Conservation (phyloP, 345 rosid species). For the Alliaria petiolata region DNA sequence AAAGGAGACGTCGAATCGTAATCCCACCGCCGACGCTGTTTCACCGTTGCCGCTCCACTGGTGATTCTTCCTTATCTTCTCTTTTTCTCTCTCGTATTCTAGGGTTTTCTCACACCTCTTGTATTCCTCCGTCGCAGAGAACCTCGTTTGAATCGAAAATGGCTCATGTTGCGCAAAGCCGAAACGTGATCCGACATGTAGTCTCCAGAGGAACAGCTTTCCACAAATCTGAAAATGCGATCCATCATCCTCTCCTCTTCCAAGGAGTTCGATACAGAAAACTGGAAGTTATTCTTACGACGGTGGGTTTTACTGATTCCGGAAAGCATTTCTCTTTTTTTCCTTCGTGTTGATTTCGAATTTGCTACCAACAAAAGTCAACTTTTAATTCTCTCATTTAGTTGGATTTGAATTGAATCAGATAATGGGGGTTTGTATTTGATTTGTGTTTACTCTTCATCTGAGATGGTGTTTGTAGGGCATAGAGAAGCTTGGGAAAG, state of each 20-base stretch:
- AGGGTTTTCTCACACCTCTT: not conserved
- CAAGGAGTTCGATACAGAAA: conserved; percentile 82
- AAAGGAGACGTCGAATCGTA: not conserved
- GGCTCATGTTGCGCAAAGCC: conserved; percentile 25
- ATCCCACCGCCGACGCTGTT: conserved; percentile 10
- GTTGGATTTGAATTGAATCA: not conserved
- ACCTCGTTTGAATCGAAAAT: too few relatives aligned
- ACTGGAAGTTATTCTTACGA: conserved; percentile 86
- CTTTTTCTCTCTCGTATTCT: not conserved
- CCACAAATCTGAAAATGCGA: conserved; percentile 35
- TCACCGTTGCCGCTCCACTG: not conserved
- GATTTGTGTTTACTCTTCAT: not conserved
- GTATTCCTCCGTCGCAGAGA: not conserved
- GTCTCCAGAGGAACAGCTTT: conserved; percentile 18
- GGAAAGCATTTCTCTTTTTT: not conserved
- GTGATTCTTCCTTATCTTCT: not conserved
- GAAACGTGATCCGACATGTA: conserved; percentile 31
- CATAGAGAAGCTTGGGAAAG: conserved; percentile 92
- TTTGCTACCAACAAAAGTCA: not conserved
- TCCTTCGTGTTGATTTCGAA: too few relatives aligned
- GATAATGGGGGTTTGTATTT: not conserved
- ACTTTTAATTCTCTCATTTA: not conserved
- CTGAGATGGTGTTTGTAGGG: conserved; percentile 36
- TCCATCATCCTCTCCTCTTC: conserved; percentile 60
- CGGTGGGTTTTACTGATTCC: conserved; percentile 40